Evolutionary conservation across 139 green algal species (phyloP).

Genomic region (Pleodorina starrii): DNA sequence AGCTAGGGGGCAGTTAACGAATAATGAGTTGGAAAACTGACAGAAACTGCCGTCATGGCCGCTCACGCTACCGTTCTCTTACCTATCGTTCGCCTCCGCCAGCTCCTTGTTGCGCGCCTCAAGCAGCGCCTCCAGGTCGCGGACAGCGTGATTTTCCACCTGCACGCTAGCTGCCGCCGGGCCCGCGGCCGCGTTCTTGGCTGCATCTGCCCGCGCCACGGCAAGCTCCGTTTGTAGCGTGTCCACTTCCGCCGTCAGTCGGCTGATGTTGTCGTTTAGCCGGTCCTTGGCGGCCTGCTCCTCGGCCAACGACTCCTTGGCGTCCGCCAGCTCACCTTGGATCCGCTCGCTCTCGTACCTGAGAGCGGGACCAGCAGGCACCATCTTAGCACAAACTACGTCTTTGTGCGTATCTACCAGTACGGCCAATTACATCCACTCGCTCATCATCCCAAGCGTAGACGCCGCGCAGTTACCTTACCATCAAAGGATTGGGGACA

Average conservation of each 20-base stretch:
- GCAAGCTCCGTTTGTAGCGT: slow-evolving; percentile 56
- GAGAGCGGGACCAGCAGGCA: no score
- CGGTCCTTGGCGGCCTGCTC: slow-evolving; percentile 73
- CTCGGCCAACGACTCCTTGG: slow-evolving; percentile 64
- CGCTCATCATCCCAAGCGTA: no score
- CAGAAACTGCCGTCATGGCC: no score
- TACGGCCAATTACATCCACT: no score
- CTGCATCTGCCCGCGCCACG: slow-evolving; percentile 41
- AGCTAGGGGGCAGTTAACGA: no score
- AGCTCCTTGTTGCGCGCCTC: slow-evolving; percentile 64
- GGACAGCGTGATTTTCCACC: slow-evolving; percentile 48
- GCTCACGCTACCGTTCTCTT: no score
- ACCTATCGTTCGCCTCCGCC: slow-evolving; percentile 60
- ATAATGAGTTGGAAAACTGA: no score
- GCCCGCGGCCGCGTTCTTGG: background rate
- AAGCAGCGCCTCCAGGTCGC: slow-evolving; percentile 65
- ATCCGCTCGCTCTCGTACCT: slow-evolving; percentile 69
- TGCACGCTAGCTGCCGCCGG: background rate
- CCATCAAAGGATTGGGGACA: no score
- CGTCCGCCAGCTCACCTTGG: slow-evolving; percentile 65
- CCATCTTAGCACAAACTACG: no score
- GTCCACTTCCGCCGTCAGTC: slow-evolving; percentile 70
- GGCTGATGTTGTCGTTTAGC: slow-evolving; percentile 55
- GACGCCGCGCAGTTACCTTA: no score
- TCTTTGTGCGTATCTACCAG: no score